A percentile compares a stretch with the other conserved stretches of the same genome.
Evolutionary conservation across 2,329 filamentous ascomycete species (phyloP).

Genomic region (Diaporthe citri): DNA sequence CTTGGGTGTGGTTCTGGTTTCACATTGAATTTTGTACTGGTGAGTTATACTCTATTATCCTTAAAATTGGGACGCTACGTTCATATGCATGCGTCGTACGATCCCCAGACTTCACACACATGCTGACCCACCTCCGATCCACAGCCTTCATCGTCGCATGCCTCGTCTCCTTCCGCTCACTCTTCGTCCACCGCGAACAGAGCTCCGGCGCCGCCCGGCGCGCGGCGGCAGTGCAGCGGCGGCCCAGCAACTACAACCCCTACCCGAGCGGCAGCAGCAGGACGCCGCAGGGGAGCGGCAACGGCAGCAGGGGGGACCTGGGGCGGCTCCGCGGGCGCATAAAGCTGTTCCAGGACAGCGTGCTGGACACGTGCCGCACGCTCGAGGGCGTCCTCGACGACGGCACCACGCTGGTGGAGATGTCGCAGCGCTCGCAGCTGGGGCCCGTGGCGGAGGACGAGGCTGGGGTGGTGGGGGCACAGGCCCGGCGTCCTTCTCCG

Average conservation of each 20-base stretch:
- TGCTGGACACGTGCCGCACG: constrained; percentile 38
- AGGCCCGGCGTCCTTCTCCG: neutral
- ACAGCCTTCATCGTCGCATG: constrained; percentile 38
- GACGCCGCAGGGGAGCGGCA: constrained; percentile 28
- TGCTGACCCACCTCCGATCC: accelerated
- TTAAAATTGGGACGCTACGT: neutral
- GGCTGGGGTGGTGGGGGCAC: neutral
- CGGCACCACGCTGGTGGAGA: constrained; percentile 35
- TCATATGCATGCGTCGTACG: neutral
- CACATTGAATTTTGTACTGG: constrained; percentile 39
- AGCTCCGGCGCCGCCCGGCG: constrained; percentile 25
- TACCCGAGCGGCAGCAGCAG: constrained; percentile 14
- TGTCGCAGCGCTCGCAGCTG: constrained; percentile 8
- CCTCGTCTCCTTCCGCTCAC: constrained; percentile 40
- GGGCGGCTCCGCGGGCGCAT: constrained; percentile 27
- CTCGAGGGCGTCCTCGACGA: constrained; percentile 37
- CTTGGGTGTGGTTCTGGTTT: constrained; percentile 41
- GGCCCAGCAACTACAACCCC: constrained; percentile 29
- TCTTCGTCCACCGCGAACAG: constrained; percentile 37
- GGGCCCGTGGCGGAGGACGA: constrained; percentile 2
- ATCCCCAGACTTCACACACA: neutral
- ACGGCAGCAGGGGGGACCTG: constrained; percentile 22
- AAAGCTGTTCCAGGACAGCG: constrained; percentile 36
- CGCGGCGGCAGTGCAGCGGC: constrained; percentile 21
- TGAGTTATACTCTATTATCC: neutral